Evolutionary conservation across 352 stramenopile genomes (phyloP), one percentile per base, ranked within the genome.

Genomic region (Phytopythium mirpurense): DNA sequence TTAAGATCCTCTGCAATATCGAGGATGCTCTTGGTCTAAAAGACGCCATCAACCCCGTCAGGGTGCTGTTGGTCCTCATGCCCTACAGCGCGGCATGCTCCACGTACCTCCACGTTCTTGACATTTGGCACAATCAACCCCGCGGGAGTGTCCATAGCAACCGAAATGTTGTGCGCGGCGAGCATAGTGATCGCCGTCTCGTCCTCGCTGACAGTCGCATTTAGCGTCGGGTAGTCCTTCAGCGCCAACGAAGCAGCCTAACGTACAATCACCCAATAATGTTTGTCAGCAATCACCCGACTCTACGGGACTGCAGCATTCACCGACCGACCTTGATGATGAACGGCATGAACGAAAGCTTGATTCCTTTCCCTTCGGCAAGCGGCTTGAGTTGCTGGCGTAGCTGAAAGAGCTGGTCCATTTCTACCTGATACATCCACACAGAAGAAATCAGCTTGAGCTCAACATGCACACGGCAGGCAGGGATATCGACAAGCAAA

Each of bases 101-200:
- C 21, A 50, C 63, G 37, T 60, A 86, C 77, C 65, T 98, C 78
- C 21, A 97, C 91, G 59, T 94, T 79, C 60, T 97, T 96, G 51
- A 99, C 82, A 50, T 98, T 97, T 16, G 97, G 96, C 36, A 99
- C 97, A 40, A 99, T 86, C 42, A 99, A 69, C 18, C 97, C 97
- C 34, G 81, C 79, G 0, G 92, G 87, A 0, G 96, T 99, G 70
- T 99, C 96, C 87, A 99, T 98, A 24, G 97, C 97, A 40, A 99
- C 82, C 29, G 95, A 98, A 62, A 99, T 98, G 70, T 99, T 98
- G 77, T 99, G 97, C 31, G 88, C 67, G 3, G 74, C 77, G 36
- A 98, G 67, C 48, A 98, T 78, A 7, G 78, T 96, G 38, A 99
- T 63, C 36, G 83, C 76, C 27, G 79, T 90, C 45, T 89, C 70